Conservation (phyloP, 2,329 filamentous ascomycete species). For the Colletotrichum trifolii region DNA sequence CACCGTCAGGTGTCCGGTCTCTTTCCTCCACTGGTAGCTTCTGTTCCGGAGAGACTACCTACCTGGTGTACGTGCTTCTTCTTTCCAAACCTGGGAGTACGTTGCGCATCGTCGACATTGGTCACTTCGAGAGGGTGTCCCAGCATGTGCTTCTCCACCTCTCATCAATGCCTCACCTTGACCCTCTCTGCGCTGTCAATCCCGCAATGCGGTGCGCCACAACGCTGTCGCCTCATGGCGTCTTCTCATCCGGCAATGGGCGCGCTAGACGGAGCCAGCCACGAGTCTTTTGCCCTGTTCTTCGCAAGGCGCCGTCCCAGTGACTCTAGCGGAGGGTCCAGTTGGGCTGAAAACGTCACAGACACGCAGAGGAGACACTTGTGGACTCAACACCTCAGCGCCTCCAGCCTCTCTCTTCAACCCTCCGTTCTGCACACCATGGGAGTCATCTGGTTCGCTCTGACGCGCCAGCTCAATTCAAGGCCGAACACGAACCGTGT, state of each 20-base stretch:
- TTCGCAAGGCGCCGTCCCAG: background rate
- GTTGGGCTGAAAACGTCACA: constrained; percentile 31
- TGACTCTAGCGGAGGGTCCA: constrained; percentile 2
- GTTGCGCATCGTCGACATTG: constrained; percentile 23
- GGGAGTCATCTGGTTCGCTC: constrained; percentile 10
- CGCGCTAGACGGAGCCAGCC: constrained; percentile 2
- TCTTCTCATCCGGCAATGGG: background rate
- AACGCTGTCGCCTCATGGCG: constrained; percentile 22
- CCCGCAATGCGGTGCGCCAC: background rate
- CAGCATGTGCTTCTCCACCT: background rate
- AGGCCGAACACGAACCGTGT: background rate
- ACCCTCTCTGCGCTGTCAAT: constrained; percentile 25
- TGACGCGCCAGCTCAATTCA: background rate
- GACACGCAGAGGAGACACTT: background rate
- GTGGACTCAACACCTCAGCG: constrained; percentile 8
- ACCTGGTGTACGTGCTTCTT: background rate
- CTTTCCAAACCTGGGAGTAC: constrained; percentile 1
- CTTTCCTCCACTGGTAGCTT: too few relatives aligned
- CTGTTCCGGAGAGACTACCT: too few relatives aligned
- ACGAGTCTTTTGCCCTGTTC: background rate
- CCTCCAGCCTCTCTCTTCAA: constrained; percentile 14
- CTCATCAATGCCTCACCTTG: background rate
- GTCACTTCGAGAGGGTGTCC: constrained; percentile 33
- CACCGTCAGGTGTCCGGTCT: too few relatives aligned
- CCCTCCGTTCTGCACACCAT: background rate